Evolutionary conservation across 2,329 filamentous ascomycete genomes (phyloP).

Genomic region (Colletotrichum orchidophilum): DNA sequence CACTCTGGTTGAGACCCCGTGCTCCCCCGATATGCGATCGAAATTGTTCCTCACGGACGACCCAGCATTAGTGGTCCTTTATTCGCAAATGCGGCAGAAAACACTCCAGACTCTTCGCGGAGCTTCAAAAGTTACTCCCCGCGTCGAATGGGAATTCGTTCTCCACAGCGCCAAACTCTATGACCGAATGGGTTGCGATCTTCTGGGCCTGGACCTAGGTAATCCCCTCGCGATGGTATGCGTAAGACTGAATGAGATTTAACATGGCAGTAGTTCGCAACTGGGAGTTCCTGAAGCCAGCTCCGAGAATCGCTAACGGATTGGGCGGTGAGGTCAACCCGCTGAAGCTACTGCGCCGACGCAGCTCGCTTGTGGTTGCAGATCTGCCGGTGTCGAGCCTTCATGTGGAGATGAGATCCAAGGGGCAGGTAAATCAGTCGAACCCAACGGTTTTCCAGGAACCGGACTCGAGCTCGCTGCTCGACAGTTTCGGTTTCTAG

Average conservation of each 20-base stretch:
- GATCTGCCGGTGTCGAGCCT: slow-evolving; percentile 66
- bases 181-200: slow-evolving; percentile 91
- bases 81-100: slow-evolving; percentile 84
- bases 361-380: slow-evolving; percentile 82
- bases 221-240: slow-evolving; percentile 42
- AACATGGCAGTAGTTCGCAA: slow-evolving; percentile 67
- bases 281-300: slow-evolving; percentile 79
- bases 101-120: slow-evolving; percentile 85
- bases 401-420: slow-evolving; percentile 53
- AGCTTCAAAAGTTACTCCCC: slow-evolving; percentile 81
- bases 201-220: slow-evolving; percentile 87
- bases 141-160: slow-evolving; percentile 88
- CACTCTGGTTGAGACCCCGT: slow-evolving; percentile 74
- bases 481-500: slow-evolving; percentile 94
- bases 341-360: slow-evolving; percentile 72
- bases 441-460: slow-evolving; percentile 87
- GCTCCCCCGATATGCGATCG: slow-evolving; percentile 75
- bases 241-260: slow-evolving; percentile 11
- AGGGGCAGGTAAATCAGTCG: slow-evolving; percentile 58
- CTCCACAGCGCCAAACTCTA: slow-evolving; percentile 86
- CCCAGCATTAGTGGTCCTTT: slow-evolving; percentile 86
- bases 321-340: slow-evolving; percentile 67
- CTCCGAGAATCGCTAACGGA: slow-evolving; percentile 41
- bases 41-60: slow-evolving; percentile 90
- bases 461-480: slow-evolving; percentile 86